Base-by-base conservation (phyloP, 176 grass and related monocot species). In the Luzula sylvatica region DNA sequence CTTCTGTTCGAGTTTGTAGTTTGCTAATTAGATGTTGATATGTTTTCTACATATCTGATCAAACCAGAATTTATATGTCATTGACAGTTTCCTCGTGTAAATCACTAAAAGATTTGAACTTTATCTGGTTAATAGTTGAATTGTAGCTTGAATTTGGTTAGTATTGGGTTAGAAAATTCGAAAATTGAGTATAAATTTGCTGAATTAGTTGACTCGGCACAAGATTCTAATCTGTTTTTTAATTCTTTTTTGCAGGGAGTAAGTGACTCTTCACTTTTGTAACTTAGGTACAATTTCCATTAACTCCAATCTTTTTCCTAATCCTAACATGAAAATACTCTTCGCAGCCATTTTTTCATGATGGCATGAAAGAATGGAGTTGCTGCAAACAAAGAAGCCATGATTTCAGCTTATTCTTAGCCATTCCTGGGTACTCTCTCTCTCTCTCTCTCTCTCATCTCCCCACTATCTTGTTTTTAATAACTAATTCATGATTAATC, bases 341-440 rank as follows among this genome's bases (percentile, higher is more conserved):
- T 71, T 23, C 40, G n/a, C 77, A 96, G 92, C 85, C 92, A 52
- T 42, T 77, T 22, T 98, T 98, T 77, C 81, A 90, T 74, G 85
- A 98, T 2, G 90, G 81, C 45, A 98, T 82, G 85, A 96, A 96
- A 77, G 78, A 96, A 62, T 96, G 92, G 92, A 96, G 74, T 60
- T 96, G 85, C 49, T 96, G 92, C 78, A 96, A 90, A 72, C 77
- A 90, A 86, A 74, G 58, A 96, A 96, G 92, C 60, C 92, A 96
- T 38, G 89, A 96, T 77, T 96, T 96, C 73, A 96, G 81, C 72
- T 82, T 96, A 76, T 96, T 96, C 77, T 86, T 96, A 63, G 81
- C 54, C 49, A 96, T 96, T 66, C 92, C 92, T 47, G 92, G 92
- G 92, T 96, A 96, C 63, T 47, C 8, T 32, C 3, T 48, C 42